Evolutionary conservation across 495 filamentous ascomycete species (phyloP), one percentile per base, ranked within the genome.

Genomic region (Opeltia flavorubescens): DNA sequence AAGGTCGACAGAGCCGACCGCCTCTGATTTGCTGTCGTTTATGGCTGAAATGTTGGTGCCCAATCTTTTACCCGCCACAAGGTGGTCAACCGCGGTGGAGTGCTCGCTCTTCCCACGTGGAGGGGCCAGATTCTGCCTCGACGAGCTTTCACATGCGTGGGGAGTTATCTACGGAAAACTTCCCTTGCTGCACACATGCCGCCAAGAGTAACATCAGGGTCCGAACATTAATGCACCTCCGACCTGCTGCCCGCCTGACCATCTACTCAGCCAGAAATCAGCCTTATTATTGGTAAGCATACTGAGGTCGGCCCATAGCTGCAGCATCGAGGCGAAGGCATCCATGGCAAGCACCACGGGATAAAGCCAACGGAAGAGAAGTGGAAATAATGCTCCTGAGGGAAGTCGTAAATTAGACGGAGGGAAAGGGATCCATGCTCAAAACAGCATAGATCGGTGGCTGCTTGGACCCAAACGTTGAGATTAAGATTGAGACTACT

Each of bases 381-480:
- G n/a, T n/a, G n/a, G n/a, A n/a, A n/a, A n/a, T n/a, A n/a, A n/a
- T n/a, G n/a, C n/a, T n/a, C n/a, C n/a, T n/a, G n/a, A n/a, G n/a
- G n/a, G n/a, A n/a, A n/a, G n/a, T n/a, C n/a, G n/a, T n/a, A n/a
- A n/a, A n/a, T n/a, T n/a, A n/a, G n/a, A n/a, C n/a, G n/a, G n/a
- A n/a, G n/a, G n/a, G n/a, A n/a, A n/a, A n/a, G n/a, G n/a, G n/a
- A n/a, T n/a, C n/a, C n/a, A n/a, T n/a, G n/a, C n/a, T n/a, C n/a
- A n/a, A n/a, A n/a, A n/a, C n/a, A n/a, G 35, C n/a, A 39, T 15
- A 39, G 13, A 9, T 18, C 12, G 35, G 35, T 39, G 35, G 35
- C 35, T 39, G 35, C 35, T 39, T 39, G 21, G 35, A 39, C 35
- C 35, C 35, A 39, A 39, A 39, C 35, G 35, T 39, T 39, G 18